Base-by-base conservation (phyloP, 2,329 filamentous ascomycete genomes). In the Hypoxylon sp. region DNA sequence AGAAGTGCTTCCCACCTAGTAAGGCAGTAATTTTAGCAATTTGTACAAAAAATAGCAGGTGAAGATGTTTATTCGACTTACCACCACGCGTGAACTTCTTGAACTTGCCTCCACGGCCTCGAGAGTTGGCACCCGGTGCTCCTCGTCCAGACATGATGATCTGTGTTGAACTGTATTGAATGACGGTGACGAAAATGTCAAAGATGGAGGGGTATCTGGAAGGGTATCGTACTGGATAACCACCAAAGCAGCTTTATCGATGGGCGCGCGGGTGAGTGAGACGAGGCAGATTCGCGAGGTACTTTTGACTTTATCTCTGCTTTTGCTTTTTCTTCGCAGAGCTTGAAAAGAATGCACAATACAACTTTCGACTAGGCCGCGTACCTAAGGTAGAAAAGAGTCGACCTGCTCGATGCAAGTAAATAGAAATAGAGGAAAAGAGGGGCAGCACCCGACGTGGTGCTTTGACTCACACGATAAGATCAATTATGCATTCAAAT, bases 61-160 rank as follows among this genome's bases (percentile, higher is more conserved):
- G 26, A 37, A 24, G 11, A 33, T 45, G 38, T 17, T 18, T 21
- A 43, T 6, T 17, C n/a, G 46, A 70, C 83, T 68, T 78, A 94
- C 94, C 93, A 83, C 94, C 94, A 78, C 94, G 85, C 68, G 91
- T 92, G 67, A 89, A 92, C 81, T 97, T 98, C 80, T 87, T 90
- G 77, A 94, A 97, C 79, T 98, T 98, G 77, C 93, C 92, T 70
- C 90, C 92, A 73, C 93, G 90, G 68, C 91, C 92, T 73, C 92
- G 84, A 64, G 88, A 82, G 74, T 74, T 80, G 35, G 75, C 69
- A 63, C 79, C 80, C 38, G 81, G 76, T 60, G 56, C 72, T 60
- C 70, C 70, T 49, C 74, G 72, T 62, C 75, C 74, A 72, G 79
- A 74, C 83, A 85, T 74, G 56, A 58, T 65, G 61, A 49, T 17